Conservation (phyloP, 495 filamentous ascomycete species). For the Daldinia concentrica region DNA sequence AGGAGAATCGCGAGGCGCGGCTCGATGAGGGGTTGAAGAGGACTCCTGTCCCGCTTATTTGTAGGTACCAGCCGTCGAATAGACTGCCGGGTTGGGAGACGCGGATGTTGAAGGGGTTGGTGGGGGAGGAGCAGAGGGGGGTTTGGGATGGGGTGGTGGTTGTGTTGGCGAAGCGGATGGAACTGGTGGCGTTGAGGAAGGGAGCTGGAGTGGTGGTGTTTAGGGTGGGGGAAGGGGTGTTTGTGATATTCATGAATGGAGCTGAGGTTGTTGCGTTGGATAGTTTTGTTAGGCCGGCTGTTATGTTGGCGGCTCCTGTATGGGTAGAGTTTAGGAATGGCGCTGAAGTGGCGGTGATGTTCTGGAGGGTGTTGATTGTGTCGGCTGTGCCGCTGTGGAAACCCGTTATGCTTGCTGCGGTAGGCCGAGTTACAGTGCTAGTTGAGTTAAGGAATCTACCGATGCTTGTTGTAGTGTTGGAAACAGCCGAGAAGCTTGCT, state of each 20-base stretch:
- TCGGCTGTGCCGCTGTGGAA: not conserved
- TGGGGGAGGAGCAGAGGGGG: constrained; percentile 1
- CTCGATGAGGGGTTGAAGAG: constrained; percentile 35
- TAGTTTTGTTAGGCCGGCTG: constrained; percentile 14
- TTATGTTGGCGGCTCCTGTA: not conserved
- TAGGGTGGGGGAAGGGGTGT: constrained; percentile 28
- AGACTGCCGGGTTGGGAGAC: constrained; percentile 39
- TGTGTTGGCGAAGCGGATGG: constrained; percentile 27
- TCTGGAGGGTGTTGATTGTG: not conserved
- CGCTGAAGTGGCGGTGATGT: constrained; percentile 4
- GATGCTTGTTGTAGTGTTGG: constrained; percentile 3
- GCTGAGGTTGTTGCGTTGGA: constrained; percentile 14
- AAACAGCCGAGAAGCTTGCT: not conserved
- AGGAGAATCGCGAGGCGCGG: constrained; percentile 39
- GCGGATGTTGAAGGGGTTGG: constrained; percentile 41
- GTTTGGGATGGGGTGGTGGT: constrained; percentile 33
- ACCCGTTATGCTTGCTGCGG: constrained; percentile 2
- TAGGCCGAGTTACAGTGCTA: not conserved
- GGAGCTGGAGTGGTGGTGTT: constrained; percentile 33
- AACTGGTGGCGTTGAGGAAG: constrained; percentile 43
- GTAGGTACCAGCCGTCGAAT: constrained; percentile 46
- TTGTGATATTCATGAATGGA: constrained; percentile 6
- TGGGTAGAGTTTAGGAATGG: constrained; percentile 4
- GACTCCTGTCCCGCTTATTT: constrained; percentile 34
- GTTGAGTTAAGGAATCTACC: constrained; percentile 19